phyloP scores from a whole-genome alignment of 306 rosid genomes.

The Luffa aegyptiaca region DNA sequence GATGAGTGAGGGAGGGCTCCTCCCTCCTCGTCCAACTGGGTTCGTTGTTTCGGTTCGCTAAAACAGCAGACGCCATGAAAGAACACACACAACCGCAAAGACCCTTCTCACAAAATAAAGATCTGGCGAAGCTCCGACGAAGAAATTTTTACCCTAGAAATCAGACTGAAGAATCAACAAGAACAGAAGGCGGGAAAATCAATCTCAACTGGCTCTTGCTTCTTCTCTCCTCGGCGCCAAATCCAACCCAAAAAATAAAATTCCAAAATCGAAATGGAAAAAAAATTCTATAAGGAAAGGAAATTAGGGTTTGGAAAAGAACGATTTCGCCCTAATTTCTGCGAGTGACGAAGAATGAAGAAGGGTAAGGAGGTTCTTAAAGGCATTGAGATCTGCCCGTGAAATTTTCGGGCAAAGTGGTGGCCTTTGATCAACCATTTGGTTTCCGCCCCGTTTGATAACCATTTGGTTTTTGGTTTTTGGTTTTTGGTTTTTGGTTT shows the following conservation, averaged over 20 bases:
- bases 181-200: not conserved
- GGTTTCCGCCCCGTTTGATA: no score
- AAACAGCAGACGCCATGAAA: slow-evolving; percentile 75
- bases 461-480: no score
- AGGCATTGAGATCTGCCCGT: slow-evolving; percentile 87
- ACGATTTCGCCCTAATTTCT: slow-evolving; percentile 47
- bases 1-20: no score
- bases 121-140: slow-evolving; percentile 35
- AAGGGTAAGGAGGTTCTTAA: slow-evolving; percentile 58
- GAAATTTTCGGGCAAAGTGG: slow-evolving; percentile 24
- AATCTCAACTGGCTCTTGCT: not conserved
- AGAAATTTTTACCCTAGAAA: slow-evolving; percentile 25
- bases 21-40: slow-evolving; percentile 60
- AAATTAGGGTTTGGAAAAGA: slow-evolving; percentile 35
- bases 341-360: slow-evolving; percentile 41
- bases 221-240: slow-evolving; percentile 27
- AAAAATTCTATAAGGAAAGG: not conserved
- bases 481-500: no score
- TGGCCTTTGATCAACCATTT: slow-evolving; percentile 23
- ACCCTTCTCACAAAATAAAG: slow-evolving; percentile 14
- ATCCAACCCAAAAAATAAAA: not conserved
- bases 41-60: slow-evolving; percentile 66
- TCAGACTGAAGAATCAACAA: slow-evolving; percentile 27
- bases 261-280: not conserved
- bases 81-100: not conserved